Conservation (phyloP, 495 filamentous ascomycete species). For the Neurospora pannonica region DNA sequence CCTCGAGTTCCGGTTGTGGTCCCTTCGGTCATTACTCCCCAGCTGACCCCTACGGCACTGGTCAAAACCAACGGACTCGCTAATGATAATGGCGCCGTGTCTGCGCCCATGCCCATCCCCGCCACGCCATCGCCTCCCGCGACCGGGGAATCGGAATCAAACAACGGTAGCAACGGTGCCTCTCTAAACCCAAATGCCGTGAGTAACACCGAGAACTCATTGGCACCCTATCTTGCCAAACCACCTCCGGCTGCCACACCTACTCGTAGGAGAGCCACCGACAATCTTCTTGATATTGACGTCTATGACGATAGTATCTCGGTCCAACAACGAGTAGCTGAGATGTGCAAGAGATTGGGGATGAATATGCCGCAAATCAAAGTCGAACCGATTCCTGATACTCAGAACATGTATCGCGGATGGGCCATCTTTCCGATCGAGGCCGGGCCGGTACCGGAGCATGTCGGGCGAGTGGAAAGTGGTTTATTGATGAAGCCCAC, state of each 20-base stretch:
- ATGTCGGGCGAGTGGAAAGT: constrained; percentile 12
- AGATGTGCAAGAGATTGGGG: constrained; percentile 14
- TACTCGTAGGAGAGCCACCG: neutral
- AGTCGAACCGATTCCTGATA: neutral
- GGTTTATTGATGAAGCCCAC: constrained; percentile 17
- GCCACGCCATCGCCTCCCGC: neutral
- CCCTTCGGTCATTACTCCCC: neutral
- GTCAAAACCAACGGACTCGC: neutral
- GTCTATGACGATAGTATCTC: constrained; percentile 5
- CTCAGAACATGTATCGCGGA: constrained; percentile 9
- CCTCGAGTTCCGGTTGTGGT: neutral
- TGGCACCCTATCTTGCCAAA: neutral
- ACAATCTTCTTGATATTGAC: neutral
- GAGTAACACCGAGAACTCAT: neutral
- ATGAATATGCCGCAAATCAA: constrained; percentile 6
- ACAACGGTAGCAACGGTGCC: neutral
- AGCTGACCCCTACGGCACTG: neutral
- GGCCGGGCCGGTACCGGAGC: constrained; percentile 9
- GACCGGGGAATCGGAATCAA: neutral
- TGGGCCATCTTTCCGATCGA: constrained; percentile 13
- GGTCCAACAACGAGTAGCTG: constrained; percentile 2
- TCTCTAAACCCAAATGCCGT: neutral
- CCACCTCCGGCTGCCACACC: neutral
- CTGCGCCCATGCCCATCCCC: neutral
- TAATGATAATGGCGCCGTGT: neutral